phyloP scores from a whole-genome alignment of 371 early-diverging fungal genomes.

The Ordospora pajunii region DNA sequence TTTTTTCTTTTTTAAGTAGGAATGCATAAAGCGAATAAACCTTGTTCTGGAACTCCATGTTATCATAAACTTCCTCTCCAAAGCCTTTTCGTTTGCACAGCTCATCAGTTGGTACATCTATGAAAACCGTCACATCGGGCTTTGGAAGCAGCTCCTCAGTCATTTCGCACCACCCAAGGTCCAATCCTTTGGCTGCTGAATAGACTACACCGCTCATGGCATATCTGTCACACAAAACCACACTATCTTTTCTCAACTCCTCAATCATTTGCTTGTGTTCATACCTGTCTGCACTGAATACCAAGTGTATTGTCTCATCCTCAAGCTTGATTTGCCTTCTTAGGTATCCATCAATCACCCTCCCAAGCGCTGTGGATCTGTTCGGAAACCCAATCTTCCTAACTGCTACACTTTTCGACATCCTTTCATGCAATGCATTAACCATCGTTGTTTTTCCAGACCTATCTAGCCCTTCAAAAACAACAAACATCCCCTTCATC shows the following conservation, averaged over 20 bases:
- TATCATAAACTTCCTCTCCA: slow-evolving; percentile 88
- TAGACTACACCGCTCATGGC: slow-evolving; percentile 88
- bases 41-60: slow-evolving; percentile 69
- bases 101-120: slow-evolving; percentile 72
- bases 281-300: slow-evolving; percentile 88
- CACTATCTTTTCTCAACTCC: background rate
- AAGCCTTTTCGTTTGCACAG: slow-evolving; percentile 72
- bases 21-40: slow-evolving; percentile 62
- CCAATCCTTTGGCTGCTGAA: slow-evolving; percentile 67
- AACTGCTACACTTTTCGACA: slow-evolving; percentile 54
- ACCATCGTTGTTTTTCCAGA: slow-evolving; percentile 86
- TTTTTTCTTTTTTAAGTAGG: slow-evolving; percentile 24
- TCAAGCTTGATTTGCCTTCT: slow-evolving; percentile 65
- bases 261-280: slow-evolving; percentile 61
- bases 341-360: slow-evolving; percentile 77
- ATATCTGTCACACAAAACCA: slow-evolving; percentile 85
- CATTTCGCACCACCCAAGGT: slow-evolving; percentile 73
- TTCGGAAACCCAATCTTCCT: slow-evolving; percentile 63
- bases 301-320: slow-evolving; percentile 76
- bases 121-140: slow-evolving; percentile 77
- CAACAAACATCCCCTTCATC: slow-evolving; percentile 53
- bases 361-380: slow-evolving; percentile 77
- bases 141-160: slow-evolving; percentile 74
- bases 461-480: slow-evolving; percentile 80
- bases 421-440: slow-evolving; percentile 64